Conservation (phyloP, 495 filamentous ascomycete species). For the Neurospora sp. region DNA sequence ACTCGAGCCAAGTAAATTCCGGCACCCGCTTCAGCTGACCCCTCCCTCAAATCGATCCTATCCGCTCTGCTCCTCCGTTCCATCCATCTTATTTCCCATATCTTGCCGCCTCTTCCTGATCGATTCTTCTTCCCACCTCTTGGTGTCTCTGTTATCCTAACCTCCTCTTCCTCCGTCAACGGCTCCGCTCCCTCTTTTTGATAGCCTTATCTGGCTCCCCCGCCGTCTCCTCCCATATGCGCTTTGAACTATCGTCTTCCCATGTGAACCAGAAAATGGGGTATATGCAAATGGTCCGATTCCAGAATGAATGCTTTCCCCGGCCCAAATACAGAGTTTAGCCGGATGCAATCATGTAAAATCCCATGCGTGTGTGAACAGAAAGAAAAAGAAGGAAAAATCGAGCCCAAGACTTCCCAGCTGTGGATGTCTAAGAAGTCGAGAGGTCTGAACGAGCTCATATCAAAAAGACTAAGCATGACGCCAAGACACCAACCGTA, state of each 20-base stretch:
- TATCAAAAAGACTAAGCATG: constrained; percentile 1
- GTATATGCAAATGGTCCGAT: constrained; percentile 13
- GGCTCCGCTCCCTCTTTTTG: not conserved
- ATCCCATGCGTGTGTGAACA: not conserved
- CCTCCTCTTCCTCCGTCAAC: not conserved
- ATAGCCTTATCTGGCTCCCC: not conserved
- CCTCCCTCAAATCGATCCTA: not conserved
- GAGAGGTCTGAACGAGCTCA: not conserved
- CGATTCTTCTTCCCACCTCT: not conserved
- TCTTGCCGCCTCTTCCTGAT: not conserved
- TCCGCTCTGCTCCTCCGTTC: not conserved
- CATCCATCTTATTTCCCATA: not conserved
- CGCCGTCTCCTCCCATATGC: not conserved
- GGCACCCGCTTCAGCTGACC: not conserved
- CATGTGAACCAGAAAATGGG: constrained; percentile 5
- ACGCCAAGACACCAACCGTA: constrained; percentile 1
- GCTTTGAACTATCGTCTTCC: not conserved
- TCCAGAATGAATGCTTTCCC: constrained; percentile 5
- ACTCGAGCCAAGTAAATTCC: not conserved
- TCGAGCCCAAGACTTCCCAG: not conserved
- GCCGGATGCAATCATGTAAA: constrained; percentile 1
- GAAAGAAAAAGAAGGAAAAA: not conserved
- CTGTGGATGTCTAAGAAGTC: not conserved
- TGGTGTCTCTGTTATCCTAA: not conserved
- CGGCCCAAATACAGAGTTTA: constrained; percentile 1